These are phyloP conservation scores for Gilbertella persicaria DNA, from an alignment of 371 early-diverging fungal genomes.

Conservation along the genomic window DNA sequence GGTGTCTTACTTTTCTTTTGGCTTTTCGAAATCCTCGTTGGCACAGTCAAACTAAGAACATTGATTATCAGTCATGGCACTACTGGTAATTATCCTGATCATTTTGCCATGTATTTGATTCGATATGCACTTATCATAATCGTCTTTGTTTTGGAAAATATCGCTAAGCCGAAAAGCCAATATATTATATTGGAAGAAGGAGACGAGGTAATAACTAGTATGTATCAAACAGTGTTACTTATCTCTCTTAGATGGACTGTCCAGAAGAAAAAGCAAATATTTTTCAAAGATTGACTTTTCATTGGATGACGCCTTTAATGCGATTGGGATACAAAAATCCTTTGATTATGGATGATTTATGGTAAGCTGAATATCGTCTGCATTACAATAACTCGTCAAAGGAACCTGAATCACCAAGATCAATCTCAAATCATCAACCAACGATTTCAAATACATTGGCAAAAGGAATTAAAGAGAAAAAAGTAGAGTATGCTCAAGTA, in stretches of 20 bases:
- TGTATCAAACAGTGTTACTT: too few species aligned
- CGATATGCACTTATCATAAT: conserved; percentile 40
- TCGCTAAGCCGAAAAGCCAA: conserved; percentile 48
- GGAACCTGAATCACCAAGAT: conserved; percentile 56
- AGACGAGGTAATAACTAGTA: conserved; percentile 8
- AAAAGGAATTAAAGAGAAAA: conserved; percentile 48
- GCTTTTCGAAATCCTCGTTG: conserved; percentile 47
- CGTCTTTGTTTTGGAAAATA: conserved; percentile 55
- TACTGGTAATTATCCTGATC: conserved; percentile 15
- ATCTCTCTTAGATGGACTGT: conserved; percentile 21
- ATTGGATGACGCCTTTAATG: conserved; percentile 86
- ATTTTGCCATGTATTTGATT: conserved; percentile 33
- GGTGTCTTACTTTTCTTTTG: conserved; percentile 68
- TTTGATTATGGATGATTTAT: conserved; percentile 70
- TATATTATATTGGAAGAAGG: conserved; percentile 51
- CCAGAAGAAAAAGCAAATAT: conserved; percentile 81
- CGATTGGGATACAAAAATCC: conserved; percentile 67
- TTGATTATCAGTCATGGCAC: conserved; percentile 30
- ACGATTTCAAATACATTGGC: conserved; percentile 67
- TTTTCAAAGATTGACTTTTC: conserved; percentile 74
- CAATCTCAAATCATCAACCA: conserved; percentile 55
- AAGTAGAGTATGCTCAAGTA: conserved; percentile 23
- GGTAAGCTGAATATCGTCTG: too few species aligned
- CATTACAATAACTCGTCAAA: conserved; percentile 12
- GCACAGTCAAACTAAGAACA: conserved; percentile 55